A percentile compares a stretch with the other conserved stretches of the same genome.
phyloP scores from a whole-genome alignment of 169 alveolate genomes.

The Prorocentrum cordatum region DNA sequence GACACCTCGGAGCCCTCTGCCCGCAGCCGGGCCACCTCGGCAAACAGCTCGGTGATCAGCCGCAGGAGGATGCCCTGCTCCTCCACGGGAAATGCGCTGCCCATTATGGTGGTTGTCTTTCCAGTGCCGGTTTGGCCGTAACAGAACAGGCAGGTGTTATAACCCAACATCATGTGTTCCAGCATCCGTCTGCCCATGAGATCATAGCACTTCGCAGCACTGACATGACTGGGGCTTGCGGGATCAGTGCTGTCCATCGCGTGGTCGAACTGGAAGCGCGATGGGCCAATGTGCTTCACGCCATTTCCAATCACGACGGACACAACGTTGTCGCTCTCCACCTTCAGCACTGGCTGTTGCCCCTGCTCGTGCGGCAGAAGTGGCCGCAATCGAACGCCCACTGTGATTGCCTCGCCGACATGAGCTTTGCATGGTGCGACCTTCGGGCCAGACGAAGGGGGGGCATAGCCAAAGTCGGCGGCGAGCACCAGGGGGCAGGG shows the following conservation, averaged over 20 bases:
- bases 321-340: too few species aligned
- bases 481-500: too few species aligned
- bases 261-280: not conserved
- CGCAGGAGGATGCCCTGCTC: conserved; percentile 70
- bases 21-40: too few species aligned
- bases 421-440: too few species aligned
- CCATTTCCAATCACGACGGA: too few species aligned
- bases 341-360: too few species aligned
- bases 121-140: conserved; percentile 71
- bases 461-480: too few species aligned
- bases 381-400: too few species aligned
- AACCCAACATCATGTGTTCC: conserved; percentile 25
- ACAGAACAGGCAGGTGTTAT: conserved; percentile 56
- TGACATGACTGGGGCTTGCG: not conserved
- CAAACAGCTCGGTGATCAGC: conserved; percentile 24
- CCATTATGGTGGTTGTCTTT: conserved; percentile 70
- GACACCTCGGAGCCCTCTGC: conserved; percentile 42
- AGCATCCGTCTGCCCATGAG: conserved; percentile 61
- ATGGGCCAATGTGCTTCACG: too few species aligned
- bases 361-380: too few species aligned
- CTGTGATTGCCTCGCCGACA: too few species aligned
- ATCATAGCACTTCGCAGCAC: conserved; percentile 21
- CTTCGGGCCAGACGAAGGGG: too few species aligned
- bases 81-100: conserved; percentile 8
- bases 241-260: conserved; percentile 14